Evolutionary conservation across 495 filamentous ascomycete species (phyloP).

Genomic region (Hyphodiscus hymeniophilus): DNA sequence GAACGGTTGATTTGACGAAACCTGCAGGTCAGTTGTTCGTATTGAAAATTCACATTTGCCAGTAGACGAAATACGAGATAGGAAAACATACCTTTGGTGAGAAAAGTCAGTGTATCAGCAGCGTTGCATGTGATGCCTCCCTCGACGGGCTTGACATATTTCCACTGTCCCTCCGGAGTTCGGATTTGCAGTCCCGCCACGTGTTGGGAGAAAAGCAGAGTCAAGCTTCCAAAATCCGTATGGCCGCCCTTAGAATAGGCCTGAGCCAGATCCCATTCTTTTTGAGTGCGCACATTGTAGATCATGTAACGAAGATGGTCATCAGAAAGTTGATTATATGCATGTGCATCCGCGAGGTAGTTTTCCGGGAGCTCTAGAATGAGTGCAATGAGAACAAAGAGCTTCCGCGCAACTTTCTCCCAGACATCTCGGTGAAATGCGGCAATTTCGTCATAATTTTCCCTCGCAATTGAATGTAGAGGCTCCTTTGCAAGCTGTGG

Average conservation of each 20-base stretch:
- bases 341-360: constrained; percentile 37
- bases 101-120: constrained; percentile 37
- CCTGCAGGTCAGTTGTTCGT: constrained; percentile 19
- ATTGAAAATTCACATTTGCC: constrained; percentile 11
- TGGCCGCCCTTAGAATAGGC: constrained; percentile 28
- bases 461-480: constrained; percentile 24
- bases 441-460: constrained; percentile 32
- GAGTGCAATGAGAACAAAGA: constrained; percentile 40
- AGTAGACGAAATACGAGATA: not conserved
- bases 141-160: constrained; percentile 40
- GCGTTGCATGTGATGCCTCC: constrained; percentile 47
- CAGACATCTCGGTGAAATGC: constrained; percentile 34
- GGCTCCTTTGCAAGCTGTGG: constrained; percentile 29
- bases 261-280: constrained; percentile 26
- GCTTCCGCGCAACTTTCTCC: constrained; percentile 32
- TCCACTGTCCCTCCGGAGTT: constrained; percentile 37
- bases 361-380: constrained; percentile 45
- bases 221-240: constrained; percentile 49
- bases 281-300: constrained; percentile 33
- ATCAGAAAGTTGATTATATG: constrained; percentile 36
- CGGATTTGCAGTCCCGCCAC: constrained; percentile 42
- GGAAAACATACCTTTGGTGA: constrained; percentile 24
- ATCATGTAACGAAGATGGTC: constrained; percentile 48
- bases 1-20: constrained; percentile 40
- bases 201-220: constrained; percentile 44